Conservation (phyloP, 257 asterid species). For the Solanum neorickii region DNA sequence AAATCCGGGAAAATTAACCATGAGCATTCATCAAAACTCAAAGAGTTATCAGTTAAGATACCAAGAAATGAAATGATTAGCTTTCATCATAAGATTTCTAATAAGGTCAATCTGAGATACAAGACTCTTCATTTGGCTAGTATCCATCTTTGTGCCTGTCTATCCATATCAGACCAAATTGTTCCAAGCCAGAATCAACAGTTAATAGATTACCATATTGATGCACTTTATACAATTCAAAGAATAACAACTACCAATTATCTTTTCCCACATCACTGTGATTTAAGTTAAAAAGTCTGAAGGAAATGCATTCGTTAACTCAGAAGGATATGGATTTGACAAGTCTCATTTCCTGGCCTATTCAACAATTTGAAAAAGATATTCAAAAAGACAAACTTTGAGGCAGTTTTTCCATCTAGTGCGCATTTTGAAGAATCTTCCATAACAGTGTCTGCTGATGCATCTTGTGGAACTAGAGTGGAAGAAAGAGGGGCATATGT, state of each 20-base stretch:
- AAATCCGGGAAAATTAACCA: neutral
- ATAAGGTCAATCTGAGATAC: neutral
- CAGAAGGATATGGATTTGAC: neutral
- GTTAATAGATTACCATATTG: neutral
- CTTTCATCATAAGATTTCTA: neutral
- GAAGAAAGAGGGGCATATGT: slow-evolving; percentile 22
- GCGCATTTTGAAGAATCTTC: slow-evolving; percentile 41
- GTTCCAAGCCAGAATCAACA: neutral
- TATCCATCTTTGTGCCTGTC: neutral
- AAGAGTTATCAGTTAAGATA: neutral
- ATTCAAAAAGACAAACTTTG: slow-evolving; percentile 37
- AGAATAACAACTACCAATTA: neutral
- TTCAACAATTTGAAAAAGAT: neutral
- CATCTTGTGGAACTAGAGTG: slow-evolving; percentile 34
- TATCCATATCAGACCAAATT: neutral
- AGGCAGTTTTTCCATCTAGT: slow-evolving; percentile 50
- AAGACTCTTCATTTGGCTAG: neutral
- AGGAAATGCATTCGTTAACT: neutral
- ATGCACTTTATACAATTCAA: neutral
- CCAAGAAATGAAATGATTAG: neutral
- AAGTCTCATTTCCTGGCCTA: neutral
- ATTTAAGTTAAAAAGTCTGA: neutral
- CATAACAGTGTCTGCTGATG: slow-evolving; percentile 19
- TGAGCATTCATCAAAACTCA: neutral
- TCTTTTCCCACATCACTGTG: neutral